Conservation (phyloP, 2,329 filamentous ascomycete genomes). For the Westerdykella aurantiaca region DNA sequence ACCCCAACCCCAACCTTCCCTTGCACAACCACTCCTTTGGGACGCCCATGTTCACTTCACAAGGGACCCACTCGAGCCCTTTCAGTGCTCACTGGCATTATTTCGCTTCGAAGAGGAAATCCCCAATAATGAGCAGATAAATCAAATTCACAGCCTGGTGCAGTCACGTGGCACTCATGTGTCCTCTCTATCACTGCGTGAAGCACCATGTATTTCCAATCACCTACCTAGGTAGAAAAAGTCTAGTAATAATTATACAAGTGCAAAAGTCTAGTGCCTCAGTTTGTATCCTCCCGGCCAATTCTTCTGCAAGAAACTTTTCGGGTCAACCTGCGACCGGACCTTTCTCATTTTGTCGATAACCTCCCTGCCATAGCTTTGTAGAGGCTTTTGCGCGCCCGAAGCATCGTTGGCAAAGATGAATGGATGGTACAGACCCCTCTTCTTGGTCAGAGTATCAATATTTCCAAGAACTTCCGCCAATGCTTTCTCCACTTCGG, state of each 20-base stretch:
- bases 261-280: neutral
- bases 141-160: no score
- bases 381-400: conserved; percentile 1
- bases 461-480: neutral
- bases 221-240: no score
- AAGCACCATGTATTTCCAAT: no score
- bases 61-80: neutral
- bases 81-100: neutral
- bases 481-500: neutral
- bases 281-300: conserved; percentile 5
- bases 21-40: neutral
- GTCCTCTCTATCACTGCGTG: no score
- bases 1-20: neutral
- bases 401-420: conserved; percentile 1
- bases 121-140: neutral
- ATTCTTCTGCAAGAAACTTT: conserved; percentile 8
- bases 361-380: conserved; percentile 3
- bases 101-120: no score
- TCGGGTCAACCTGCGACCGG: conserved; percentile 7
- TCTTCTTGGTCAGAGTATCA: neutral
- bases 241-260: neutral
- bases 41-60: neutral
- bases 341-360: conserved; percentile 6
- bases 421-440: neutral
- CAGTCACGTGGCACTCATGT: no score